Evolutionary conservation across 2,329 filamentous ascomycete genomes (phyloP).

Genomic region (Daldinia sp.): DNA sequence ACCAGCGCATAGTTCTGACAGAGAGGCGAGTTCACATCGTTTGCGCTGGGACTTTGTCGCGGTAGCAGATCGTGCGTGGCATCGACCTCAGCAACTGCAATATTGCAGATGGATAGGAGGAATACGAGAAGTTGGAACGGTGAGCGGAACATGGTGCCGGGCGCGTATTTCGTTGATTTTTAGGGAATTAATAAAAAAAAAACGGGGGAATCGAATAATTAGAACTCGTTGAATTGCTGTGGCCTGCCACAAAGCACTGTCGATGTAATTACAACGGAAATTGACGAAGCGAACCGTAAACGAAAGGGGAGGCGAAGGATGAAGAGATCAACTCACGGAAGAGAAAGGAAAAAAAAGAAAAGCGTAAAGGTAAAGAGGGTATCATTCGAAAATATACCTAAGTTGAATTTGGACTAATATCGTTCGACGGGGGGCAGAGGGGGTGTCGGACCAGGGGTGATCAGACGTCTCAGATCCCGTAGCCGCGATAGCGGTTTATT

Average conservation of each 20-base stretch:
- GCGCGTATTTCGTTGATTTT: conserved; percentile 39
- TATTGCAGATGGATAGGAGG: conserved; percentile 42
- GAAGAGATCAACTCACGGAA: conserved; percentile 43
- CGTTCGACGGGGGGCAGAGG: conserved; percentile 16
- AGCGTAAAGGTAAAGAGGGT: conserved; percentile 19
- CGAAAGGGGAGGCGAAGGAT: conserved; percentile 33
- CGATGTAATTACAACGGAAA: conserved; percentile 29
- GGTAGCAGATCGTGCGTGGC: conserved; percentile 35
- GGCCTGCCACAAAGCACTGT: conserved; percentile 46
- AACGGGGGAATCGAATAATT: conserved; percentile 24
- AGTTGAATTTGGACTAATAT: conserved; percentile 23
- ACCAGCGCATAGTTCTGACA: conserved; percentile 59
- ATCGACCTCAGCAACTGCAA: conserved; percentile 40
- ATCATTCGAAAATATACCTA: conserved; percentile 24
- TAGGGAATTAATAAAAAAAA: conserved; percentile 10
- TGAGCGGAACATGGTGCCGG: conserved; percentile 37
- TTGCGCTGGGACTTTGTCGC: conserved; percentile 44
- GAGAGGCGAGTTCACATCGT: conserved; percentile 29
- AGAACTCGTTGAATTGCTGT: conserved; percentile 34
- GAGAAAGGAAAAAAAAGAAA: conserved; percentile 32
- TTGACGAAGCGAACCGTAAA: conserved; percentile 39
- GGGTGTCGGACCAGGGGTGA: conserved; percentile 33
- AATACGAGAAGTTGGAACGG: conserved; percentile 41
- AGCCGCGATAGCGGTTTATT: conserved; percentile 24
- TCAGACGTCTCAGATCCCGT: conserved; percentile 36